These are phyloP conservation scores for Capillidium heterosporum DNA, from an alignment of 371 early-diverging fungal genomes.

Conservation along the genomic window DNA sequence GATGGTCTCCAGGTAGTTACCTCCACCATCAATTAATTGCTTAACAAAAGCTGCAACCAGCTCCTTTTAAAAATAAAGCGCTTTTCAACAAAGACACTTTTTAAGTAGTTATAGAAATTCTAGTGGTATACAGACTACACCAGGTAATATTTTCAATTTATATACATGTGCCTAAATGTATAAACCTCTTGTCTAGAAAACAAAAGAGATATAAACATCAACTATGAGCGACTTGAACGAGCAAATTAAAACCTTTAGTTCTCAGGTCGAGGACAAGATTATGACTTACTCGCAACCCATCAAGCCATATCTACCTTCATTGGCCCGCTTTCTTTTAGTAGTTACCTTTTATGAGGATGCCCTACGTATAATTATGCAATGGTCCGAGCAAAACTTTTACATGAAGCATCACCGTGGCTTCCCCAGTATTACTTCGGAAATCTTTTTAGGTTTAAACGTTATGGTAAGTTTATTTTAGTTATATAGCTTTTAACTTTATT, in stretches of 20 bases:
- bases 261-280: constrained; percentile 51
- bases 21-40: too few relatives aligned
- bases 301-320: constrained; percentile 79
- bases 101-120: too few relatives aligned
- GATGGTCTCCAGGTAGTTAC: too few relatives aligned
- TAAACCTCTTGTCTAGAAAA: too few relatives aligned
- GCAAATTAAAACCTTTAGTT: constrained; percentile 14
- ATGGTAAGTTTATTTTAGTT: constrained; percentile 19
- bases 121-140: too few relatives aligned
- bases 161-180: too few relatives aligned
- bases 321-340: constrained; percentile 80
- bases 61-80: too few relatives aligned
- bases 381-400: constrained; percentile 69
- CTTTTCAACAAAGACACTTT: too few relatives aligned
- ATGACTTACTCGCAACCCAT: constrained; percentile 55
- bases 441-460: constrained; percentile 71
- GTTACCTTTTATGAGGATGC: constrained; percentile 93
- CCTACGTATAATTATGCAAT: constrained; percentile 69
- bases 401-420: constrained; percentile 61
- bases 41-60: too few relatives aligned
- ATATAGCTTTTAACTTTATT: not conserved
- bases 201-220: too few relatives aligned
- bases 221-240: constrained; percentile 5
- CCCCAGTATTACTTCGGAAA: constrained; percentile 49
- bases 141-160: too few relatives aligned